Evolutionary conservation across 225 moss, liverwort and hornwort species (phyloP).

Genomic region (Antitrichia curtipendula): DNA sequence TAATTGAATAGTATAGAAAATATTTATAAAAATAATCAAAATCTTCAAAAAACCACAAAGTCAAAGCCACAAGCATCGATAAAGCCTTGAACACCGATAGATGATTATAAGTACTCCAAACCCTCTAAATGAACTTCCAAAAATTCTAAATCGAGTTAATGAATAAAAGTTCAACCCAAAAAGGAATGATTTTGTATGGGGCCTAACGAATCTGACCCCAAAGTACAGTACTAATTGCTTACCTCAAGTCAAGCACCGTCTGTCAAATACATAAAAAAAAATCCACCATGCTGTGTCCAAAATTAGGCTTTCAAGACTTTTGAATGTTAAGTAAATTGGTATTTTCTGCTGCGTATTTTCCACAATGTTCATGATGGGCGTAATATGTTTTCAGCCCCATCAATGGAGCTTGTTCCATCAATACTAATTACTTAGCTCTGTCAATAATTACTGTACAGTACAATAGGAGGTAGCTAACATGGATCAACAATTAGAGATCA

Average conservation of each 20-base stretch:
- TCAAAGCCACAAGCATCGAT: no score
- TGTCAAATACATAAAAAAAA: no score
- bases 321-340: not conserved
- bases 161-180: no score
- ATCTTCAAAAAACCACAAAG: no score
- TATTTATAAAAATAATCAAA: no score
- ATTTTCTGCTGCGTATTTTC: not conserved
- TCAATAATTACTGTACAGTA: not conserved
- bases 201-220: no score
- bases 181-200: no score
- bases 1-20: no score
- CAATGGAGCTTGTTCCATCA: not conserved
- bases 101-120: no score
- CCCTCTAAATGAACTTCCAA: no score
- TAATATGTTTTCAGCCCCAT: not conserved
- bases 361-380: not conserved
- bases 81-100: no score
- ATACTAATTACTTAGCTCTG: not conserved
- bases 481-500: slow-evolving; percentile 27
- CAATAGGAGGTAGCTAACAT: not conserved
- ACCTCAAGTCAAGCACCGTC: not conserved
- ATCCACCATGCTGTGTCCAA: not conserved
- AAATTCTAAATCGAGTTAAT: no score
- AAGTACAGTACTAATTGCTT: not conserved
- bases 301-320: not conserved